A percentile compares a stretch with the other conserved stretches of the same genome.
These are phyloP conservation scores for Ilyonectria robusta DNA, from an alignment of 2,329 filamentous ascomycete species.

Conservation along the genomic window DNA sequence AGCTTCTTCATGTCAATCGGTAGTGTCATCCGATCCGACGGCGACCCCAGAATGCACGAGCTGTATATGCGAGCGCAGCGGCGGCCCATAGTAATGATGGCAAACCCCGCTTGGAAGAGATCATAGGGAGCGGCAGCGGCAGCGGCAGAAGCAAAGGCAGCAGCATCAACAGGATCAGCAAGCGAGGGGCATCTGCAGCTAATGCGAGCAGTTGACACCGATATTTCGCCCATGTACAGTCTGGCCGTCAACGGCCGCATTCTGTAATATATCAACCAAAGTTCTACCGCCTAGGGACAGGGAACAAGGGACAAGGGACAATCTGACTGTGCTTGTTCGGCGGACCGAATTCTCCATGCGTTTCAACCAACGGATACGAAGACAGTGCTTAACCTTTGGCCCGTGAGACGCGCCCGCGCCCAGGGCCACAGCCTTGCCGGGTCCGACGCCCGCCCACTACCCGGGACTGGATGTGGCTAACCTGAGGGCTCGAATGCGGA, in stretches of 20 bases:
- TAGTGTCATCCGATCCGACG: slow-evolving; percentile 94
- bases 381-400: neutral
- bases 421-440: slow-evolving; percentile 14
- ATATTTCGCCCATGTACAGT: slow-evolving; percentile 45
- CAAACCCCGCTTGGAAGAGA: slow-evolving; percentile 56
- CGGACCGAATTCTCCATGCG: slow-evolving; percentile 2
- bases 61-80: slow-evolving; percentile 82
- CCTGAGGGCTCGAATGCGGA: slow-evolving; percentile 6
- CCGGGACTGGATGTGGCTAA: slow-evolving; percentile 15
- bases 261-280: slow-evolving; percentile 50
- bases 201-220: slow-evolving; percentile 44
- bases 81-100: slow-evolving; percentile 76
- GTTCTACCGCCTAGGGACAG: slow-evolving; percentile 34
- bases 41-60: slow-evolving; percentile 81
- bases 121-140: slow-evolving; percentile 36
- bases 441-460: slow-evolving; percentile 24
- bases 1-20: slow-evolving; percentile 99
- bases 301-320: slow-evolving; percentile 24
- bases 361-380: slow-evolving; percentile 1
- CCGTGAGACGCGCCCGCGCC: neutral
- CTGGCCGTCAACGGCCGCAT: slow-evolving; percentile 42
- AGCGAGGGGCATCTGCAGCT: slow-evolving; percentile 34
- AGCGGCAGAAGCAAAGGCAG: slow-evolving; percentile 7
- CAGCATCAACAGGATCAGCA: slow-evolving; percentile 19
- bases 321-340: slow-evolving; percentile 32